A percentile compares a stretch with the other conserved stretches of the same genome.
Evolutionary conservation across 2,329 filamentous ascomycete genomes (phyloP).

Genomic region (Apiospora koreana): DNA sequence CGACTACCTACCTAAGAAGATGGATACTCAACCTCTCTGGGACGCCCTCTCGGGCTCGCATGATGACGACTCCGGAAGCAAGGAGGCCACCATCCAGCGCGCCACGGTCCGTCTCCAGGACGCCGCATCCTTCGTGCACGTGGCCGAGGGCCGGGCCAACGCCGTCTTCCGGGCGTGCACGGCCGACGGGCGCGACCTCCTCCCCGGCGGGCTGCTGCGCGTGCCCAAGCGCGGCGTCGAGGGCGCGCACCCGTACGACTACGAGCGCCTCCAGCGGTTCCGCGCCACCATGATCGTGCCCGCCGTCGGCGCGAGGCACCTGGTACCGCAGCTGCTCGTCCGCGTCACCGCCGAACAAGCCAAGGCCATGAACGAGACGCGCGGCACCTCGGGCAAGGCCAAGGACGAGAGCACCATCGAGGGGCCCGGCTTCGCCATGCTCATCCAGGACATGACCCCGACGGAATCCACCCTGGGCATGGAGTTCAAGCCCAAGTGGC

Average conservation of each 20-base stretch:
- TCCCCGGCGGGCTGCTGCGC: conserved; percentile 55
- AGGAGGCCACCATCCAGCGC: not conserved
- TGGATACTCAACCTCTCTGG: conserved; percentile 10
- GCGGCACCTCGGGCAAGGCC: conserved; percentile 41
- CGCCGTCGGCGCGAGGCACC: conserved; percentile 38
- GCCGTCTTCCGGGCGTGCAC: conserved; percentile 64
- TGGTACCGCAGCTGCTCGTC: conserved; percentile 34
- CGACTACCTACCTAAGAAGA: too few relatives aligned
- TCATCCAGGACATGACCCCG: conserved; percentile 74
- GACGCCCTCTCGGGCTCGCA: not conserved
- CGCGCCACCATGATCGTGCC: conserved; percentile 57
- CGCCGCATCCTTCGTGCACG: conserved; percentile 36
- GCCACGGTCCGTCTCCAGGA: conserved; percentile 15
- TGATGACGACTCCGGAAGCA: not conserved
- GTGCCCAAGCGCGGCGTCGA: conserved; percentile 56
- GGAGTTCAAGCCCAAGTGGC: conserved; percentile 87
- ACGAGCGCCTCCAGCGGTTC: conserved; percentile 42
- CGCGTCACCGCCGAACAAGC: conserved; percentile 39
- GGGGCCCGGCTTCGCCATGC: conserved; percentile 61
- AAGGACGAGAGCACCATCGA: conserved; percentile 38
- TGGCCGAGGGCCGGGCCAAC: conserved; percentile 76
- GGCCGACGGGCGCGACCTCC: conserved; percentile 35
- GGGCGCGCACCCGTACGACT: conserved; percentile 47
- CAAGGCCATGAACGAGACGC: conserved; percentile 56
- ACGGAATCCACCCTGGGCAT: conserved; percentile 42